Evolutionary conservation across 441 rosid species (phyloP), one percentile per base, ranked within the genome.

Genomic region (Pelargonium citronellum): DNA sequence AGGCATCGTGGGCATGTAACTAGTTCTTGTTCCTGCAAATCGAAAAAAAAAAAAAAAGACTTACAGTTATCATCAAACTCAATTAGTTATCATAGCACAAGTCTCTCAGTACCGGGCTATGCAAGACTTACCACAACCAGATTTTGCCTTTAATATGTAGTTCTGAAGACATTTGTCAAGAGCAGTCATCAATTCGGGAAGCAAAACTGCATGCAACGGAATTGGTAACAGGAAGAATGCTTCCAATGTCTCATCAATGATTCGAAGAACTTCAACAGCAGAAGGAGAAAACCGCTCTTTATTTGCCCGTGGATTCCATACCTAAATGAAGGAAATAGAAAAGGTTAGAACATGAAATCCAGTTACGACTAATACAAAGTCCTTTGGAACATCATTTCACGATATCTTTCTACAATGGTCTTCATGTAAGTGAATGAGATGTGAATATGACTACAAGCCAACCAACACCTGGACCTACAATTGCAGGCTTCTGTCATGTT

Each of bases 191-290:
- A 89, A 77, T 68, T 85, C 89, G 2, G 89, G 89, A 58, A 89
- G 91, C 83, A 89, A 77, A 24, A 71, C 83, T 58, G 83, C 75
- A 79, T 87, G 90, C 74, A 80, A 15, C 11, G 84, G 82, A 70
- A 89, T 85, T 10, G 94, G 94, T 73, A 89, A 73, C 70, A 87
- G 81, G 75, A 89, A 87, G 81, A 87, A 89, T 3, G 90, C 94
- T 76, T 89, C 94, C 79, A 84, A 62, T 20, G 91, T 87, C 79
- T 89, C 91, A 76, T 89, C 94, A 62, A 86, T 80, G 64, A 75
- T 83, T 73, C 90, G 81, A 57, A 89, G 72, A 46, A 87, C 90
- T 79, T 89, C 94, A 61, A 87, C 87, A 0, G 81, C 83, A 63
- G 94, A 89, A 39, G 88, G 81, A 77, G 90, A 91, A 69, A 83